Evolutionary conservation across 305 asterid genomes (phyloP), one percentile per base, ranked within the genome.

Genomic region (Fraxinus xanthoxyloides): DNA sequence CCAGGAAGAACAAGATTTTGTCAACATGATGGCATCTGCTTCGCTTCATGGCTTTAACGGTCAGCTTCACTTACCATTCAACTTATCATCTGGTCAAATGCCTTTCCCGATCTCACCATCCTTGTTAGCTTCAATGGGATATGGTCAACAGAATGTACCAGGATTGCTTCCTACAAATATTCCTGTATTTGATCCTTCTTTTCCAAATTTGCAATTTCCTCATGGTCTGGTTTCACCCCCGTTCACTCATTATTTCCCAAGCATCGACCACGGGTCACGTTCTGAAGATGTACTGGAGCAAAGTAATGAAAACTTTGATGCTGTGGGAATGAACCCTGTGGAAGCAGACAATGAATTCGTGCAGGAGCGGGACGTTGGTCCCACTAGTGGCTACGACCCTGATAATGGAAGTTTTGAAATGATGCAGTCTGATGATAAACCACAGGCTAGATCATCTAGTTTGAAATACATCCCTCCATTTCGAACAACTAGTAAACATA

Each of bases 1-100:
- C 76, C 97, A 86, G 82, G 98, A 96, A 85, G 98, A 93, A 86
- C 98, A 92, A 88, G 98, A 94, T 85, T 86, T 93, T 72, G 97
- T 90, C 86, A 94, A 93, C 87, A 93, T 94, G 92, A 93, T 94
- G 98, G 92, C 92, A 70, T 90, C 99, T 88, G 87, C 97, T 82
- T 90, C 98, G 79, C 92, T 93, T 77, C 97, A 93, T 87, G 92
- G 94, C 80, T 89, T 91, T 77, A 91, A 91, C 24, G 92, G 97
- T 80, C 98, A 92, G 78, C 80, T 92, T 86, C 97, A 88, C 77
- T 51, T 89, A 74, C 97, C 98, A 26, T 84, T 90, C 85, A 93
- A 91, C 86, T 79, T 92, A 80, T 86, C 90, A 77, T 88, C 97
- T 35, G 84, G 88, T 65, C 97, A 93, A 80, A 74, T 90, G 36